Conservation (phyloP, 2,329 filamentous ascomycete genomes). For the Polychaeton citri region DNA sequence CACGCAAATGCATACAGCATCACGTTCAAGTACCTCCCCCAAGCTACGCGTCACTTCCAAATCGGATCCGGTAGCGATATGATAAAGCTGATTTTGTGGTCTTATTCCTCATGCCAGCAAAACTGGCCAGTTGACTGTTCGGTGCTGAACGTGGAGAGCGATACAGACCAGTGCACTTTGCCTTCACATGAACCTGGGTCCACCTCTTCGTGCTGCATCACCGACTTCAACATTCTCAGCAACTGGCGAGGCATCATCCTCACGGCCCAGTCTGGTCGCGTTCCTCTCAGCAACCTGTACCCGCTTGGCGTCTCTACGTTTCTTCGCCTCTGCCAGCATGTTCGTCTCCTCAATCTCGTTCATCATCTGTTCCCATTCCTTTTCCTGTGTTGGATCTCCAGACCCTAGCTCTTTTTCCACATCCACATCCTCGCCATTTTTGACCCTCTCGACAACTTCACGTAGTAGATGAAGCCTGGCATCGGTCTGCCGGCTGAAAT, state of each 20-base stretch:
- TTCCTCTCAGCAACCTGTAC: constrained; percentile 15
- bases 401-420: constrained; percentile 72
- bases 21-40: no score
- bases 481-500: constrained; percentile 63
- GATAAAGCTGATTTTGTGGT: no score
- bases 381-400: constrained; percentile 59
- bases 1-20: no score
- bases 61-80: no score
- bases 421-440: constrained; percentile 65
- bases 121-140: no score
- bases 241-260: constrained; percentile 10
- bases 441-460: constrained; percentile 60
- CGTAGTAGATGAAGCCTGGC: constrained; percentile 62
- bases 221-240: no score
- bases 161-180: no score
- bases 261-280: constrained; percentile 14
- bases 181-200: no score
- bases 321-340: constrained; percentile 15
- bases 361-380: constrained; percentile 77
- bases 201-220: no score
- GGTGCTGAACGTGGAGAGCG: no score
- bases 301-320: constrained; percentile 16
- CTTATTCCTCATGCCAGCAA: no score
- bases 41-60: no score
- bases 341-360: constrained; percentile 22